Evolutionary conservation across 495 filamentous ascomycete genomes (phyloP).

Genomic region (Chaetomidium leptoderma): DNA sequence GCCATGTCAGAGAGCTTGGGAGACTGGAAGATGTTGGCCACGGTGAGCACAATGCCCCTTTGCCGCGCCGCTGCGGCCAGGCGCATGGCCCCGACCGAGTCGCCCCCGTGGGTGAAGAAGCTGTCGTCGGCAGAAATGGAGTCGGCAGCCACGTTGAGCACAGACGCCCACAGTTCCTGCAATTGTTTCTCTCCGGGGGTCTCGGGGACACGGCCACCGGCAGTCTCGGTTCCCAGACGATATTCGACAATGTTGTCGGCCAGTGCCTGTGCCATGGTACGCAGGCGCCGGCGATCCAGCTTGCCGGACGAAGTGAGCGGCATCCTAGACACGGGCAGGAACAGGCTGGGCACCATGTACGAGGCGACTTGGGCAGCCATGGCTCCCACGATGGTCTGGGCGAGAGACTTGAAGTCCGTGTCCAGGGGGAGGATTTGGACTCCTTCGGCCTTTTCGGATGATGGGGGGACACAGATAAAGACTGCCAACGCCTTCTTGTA

Average conservation of each 20-base stretch:
- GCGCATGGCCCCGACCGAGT: constrained; percentile 53
- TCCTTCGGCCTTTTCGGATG: no score
- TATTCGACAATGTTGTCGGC: constrained; percentile 20
- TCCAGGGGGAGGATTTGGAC: no score
- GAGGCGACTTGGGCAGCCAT: constrained; percentile 30
- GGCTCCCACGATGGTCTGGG: background rate
- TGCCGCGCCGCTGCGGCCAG: constrained; percentile 44
- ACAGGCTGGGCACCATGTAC: constrained; percentile 61
- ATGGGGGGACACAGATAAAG: no score
- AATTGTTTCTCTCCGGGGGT: constrained; percentile 31
- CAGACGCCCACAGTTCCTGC: constrained; percentile 31
- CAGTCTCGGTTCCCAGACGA: no score
- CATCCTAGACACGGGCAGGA: constrained; percentile 54
- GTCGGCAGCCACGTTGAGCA: constrained; percentile 28
- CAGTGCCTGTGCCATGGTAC: constrained; percentile 37
- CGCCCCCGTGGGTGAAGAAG: constrained; percentile 54
- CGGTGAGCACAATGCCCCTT: constrained; percentile 37
- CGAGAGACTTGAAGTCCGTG: background rate
- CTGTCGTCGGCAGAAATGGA: constrained; percentile 37
- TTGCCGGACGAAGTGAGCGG: constrained; percentile 57
- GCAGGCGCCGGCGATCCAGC: constrained; percentile 48
- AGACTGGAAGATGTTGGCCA: constrained; percentile 44
- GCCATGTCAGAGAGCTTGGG: constrained; percentile 41
- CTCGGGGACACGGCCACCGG: constrained; percentile 19
- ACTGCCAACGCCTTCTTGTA: background rate